These are phyloP conservation scores for Sequoiadendron giganteum DNA, from an alignment of 75 land plant species.

Conservation along the genomic window DNA sequence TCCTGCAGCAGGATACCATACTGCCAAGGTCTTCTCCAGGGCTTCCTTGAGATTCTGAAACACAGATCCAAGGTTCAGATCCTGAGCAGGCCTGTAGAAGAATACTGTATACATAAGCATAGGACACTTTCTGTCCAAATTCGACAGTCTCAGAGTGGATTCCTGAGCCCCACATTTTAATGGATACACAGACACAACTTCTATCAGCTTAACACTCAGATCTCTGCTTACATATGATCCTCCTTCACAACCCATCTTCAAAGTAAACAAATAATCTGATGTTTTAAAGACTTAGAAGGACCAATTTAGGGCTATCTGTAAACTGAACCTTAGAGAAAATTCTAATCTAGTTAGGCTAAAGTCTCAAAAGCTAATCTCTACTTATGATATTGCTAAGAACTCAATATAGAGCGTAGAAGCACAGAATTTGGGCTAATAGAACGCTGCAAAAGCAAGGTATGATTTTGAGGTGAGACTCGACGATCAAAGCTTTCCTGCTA, in stretches of 20 bases:
- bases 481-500: not conserved
- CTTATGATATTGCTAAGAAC: not conserved
- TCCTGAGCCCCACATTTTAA: not conserved
- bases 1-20: conserved; percentile 64
- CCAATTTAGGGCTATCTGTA: not conserved
- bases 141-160: conserved; percentile 24
- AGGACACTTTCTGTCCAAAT: conserved; percentile 51
- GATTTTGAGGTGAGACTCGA: not conserved
- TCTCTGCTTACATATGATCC: not conserved
- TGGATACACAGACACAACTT: conserved; percentile 27
- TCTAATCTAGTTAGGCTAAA: too few relatives aligned
- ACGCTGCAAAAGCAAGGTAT: not conserved
- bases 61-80: conserved; percentile 11
- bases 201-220: not conserved
- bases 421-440: too few relatives aligned
- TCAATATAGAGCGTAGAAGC: too few relatives aligned
- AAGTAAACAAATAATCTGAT: not conserved
- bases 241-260: conserved; percentile 8
- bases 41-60: conserved; percentile 31
- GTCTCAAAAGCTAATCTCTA: not conserved
- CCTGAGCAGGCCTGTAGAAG: conserved; percentile 32
- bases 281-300: not conserved
- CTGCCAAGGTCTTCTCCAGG: conserved; percentile 33
- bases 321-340: not conserved
- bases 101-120: conserved; percentile 43